A percentile compares a stretch with the other conserved stretches of the same genome.
Conservation (phyloP, 2,329 filamentous ascomycete genomes). For the Exophiala spinifera region DNA sequence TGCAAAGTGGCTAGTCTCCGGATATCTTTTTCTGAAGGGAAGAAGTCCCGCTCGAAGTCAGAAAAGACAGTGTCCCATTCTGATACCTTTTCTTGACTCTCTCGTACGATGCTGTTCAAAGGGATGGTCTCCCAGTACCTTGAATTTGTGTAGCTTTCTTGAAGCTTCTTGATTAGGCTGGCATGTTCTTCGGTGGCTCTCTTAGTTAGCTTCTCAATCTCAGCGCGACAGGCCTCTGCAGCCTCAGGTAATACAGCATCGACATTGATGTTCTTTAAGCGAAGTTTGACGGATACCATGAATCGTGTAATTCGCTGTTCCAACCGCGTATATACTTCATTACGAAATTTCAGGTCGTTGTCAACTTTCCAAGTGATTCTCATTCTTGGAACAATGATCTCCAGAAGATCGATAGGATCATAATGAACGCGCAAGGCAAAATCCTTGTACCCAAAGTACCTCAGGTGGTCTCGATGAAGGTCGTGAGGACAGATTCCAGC, state of each 20-base stretch:
- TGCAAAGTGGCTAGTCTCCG: constrained; percentile 86
- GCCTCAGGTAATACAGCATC: constrained; percentile 89
- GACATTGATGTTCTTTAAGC: constrained; percentile 83
- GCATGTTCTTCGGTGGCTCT: constrained; percentile 81
- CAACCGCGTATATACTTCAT: constrained; percentile 78
- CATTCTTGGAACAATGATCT: constrained; percentile 87
- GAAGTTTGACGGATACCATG: constrained; percentile 78
- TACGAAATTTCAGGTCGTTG: constrained; percentile 86
- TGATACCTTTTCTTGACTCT: constrained; percentile 87
- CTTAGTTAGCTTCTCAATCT: constrained; percentile 74
- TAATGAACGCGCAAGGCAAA: constrained; percentile 86
- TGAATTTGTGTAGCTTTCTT: constrained; percentile 87
- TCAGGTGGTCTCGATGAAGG: constrained; percentile 84
- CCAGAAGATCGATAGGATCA: constrained; percentile 85
- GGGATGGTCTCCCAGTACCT: constrained; percentile 97
- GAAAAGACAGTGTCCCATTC: constrained; percentile 90
- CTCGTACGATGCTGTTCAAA: constrained; percentile 80
- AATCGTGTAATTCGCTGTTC: constrained; percentile 82
- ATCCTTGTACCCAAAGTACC: constrained; percentile 87
- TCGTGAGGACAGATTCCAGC: constrained; percentile 83
- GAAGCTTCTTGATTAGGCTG: constrained; percentile 70
- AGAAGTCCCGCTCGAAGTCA: constrained; percentile 88
- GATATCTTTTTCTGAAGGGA: constrained; percentile 94
- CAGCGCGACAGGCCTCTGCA: constrained; percentile 72
- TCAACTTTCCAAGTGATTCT: constrained; percentile 98